phyloP scores from a whole-genome alignment of 2,329 filamentous ascomycete species.

The Curvularia sp. region DNA sequence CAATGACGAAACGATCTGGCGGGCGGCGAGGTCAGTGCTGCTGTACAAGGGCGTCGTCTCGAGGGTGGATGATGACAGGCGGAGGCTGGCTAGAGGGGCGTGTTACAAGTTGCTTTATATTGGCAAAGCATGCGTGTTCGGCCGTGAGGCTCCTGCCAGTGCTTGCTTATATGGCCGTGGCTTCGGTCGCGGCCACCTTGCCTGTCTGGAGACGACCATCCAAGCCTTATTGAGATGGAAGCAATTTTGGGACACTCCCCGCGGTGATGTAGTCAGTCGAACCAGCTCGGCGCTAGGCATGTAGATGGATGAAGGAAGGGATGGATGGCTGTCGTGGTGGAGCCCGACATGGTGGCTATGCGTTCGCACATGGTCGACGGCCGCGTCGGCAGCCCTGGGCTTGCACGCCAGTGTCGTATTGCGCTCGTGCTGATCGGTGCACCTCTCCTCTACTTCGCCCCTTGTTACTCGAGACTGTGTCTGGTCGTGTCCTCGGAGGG shows the following conservation, averaged over 20 bases:
- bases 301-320: no score
- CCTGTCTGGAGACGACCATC: conserved; percentile 34
- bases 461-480: not conserved
- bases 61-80: not conserved
- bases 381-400: conserved; percentile 15
- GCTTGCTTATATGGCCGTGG: conserved; percentile 31
- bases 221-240: conserved; percentile 31
- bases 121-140: conserved; percentile 8
- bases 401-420: conserved; percentile 13
- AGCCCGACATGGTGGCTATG: conserved; percentile 33
- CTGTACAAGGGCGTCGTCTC: not conserved
- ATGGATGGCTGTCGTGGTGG: conserved; percentile 13
- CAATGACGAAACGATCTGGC: conserved; percentile 28
- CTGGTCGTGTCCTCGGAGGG: no score
- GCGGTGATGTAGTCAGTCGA: conserved; percentile 44
- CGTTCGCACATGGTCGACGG: conserved; percentile 18
- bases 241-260: conserved; percentile 40
- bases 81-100: conserved; percentile 4
- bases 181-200: conserved; percentile 44
- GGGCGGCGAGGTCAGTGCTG: conserved; percentile 20
- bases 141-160: conserved; percentile 22
- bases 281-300: conserved; percentile 36
- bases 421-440: conserved; percentile 33
- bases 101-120: conserved; percentile 39
- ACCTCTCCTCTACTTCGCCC: not conserved